Conservation (phyloP, 768 basidiomycete genomes). For the Pisolithus marmoratus region DNA sequence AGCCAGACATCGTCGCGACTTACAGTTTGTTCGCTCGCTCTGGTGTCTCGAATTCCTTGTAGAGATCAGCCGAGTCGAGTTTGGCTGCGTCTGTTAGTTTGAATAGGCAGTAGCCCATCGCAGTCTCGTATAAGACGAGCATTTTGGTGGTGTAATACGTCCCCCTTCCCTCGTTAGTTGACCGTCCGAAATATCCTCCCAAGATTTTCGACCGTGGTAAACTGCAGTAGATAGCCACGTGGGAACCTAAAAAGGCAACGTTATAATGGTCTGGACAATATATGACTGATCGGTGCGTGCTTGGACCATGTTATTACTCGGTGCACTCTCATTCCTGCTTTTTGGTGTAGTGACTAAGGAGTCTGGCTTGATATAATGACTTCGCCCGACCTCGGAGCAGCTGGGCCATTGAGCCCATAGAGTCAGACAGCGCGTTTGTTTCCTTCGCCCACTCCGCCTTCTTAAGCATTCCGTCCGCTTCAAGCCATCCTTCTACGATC, state of each 20-base stretch:
- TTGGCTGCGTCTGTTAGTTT: constrained; percentile 89
- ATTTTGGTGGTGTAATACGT: constrained; percentile 45
- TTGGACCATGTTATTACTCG: constrained; percentile 3
- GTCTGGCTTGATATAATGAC: constrained; percentile 3
- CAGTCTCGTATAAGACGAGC: constrained; percentile 95
- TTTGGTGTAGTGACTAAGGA: constrained; percentile 1
- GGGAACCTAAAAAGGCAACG: constrained; percentile 14
- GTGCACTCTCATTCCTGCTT: constrained; percentile 2
- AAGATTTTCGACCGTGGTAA: constrained; percentile 31
- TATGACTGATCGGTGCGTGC: too few species aligned
- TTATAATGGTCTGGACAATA: too few species aligned
- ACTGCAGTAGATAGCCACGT: not conserved
- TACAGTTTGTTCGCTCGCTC: constrained; percentile 91
- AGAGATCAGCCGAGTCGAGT: constrained; percentile 78
- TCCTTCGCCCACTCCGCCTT: constrained; percentile 44
- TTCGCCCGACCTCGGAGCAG: not conserved
- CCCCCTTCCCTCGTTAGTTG: constrained; percentile 5
- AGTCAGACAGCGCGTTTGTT: constrained; percentile 28
- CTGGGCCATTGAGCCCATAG: constrained; percentile 13
- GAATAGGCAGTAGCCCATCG: constrained; percentile 97
- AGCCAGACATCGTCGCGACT: constrained; percentile 28
- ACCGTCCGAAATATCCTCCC: not conserved
- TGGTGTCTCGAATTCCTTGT: constrained; percentile 90
- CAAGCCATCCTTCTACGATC: constrained; percentile 57
- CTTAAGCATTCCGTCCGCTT: constrained; percentile 51